Evolutionary conservation across 805 yeast species (phyloP), one percentile per base, ranked within the genome.

Genomic region (Zygosaccharomyces kombuchaensis): DNA sequence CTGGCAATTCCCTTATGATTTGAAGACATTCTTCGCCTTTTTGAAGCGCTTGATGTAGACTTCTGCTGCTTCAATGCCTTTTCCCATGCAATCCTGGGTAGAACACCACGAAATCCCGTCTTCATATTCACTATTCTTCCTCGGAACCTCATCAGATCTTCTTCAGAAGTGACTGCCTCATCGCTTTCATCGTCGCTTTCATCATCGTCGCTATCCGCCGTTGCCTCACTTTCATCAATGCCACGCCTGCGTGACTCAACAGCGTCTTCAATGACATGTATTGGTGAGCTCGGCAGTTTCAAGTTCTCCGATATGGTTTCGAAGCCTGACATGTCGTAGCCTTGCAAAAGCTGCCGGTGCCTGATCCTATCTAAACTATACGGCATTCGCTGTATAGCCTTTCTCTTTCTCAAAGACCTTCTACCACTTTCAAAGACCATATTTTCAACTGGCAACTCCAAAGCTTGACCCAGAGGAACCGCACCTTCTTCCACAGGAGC

Each of bases 341-440:
- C 69, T 46, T 59, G 54, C 34, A 65, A 31, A 4, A 57, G 42
- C 26, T 63, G 65, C 40, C 56, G 53, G 43, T 65, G 66, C 36
- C 53, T 60, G 21, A 65, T 51, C 34, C 66, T 55, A 36, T 65
- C 69, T 26, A 65, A 45, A 47, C 67, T 65, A 39, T 65, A 65
- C 3, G 69, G 69, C 55, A 59, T 56, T 38, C 56, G 59, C 43
- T 65, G 69, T n/a, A 65, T 62, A 1, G 68, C 68, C 21, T 53
- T 63, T 26, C 69, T 52, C 43, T 58, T 55, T 29, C 69, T 46
- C n/a, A 65, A 39, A 9, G 55, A 51, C 40, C 66, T 44, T 36
- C 50, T 45, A 23, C 36, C 19, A 36, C 23, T 17, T 13, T 36
- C 44, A 40, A 17, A 45, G 34, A 8, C 35, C 26, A 12, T 8